Base-by-base conservation (phyloP, 805 yeast species). In the Clavispora phyllophila region DNA sequence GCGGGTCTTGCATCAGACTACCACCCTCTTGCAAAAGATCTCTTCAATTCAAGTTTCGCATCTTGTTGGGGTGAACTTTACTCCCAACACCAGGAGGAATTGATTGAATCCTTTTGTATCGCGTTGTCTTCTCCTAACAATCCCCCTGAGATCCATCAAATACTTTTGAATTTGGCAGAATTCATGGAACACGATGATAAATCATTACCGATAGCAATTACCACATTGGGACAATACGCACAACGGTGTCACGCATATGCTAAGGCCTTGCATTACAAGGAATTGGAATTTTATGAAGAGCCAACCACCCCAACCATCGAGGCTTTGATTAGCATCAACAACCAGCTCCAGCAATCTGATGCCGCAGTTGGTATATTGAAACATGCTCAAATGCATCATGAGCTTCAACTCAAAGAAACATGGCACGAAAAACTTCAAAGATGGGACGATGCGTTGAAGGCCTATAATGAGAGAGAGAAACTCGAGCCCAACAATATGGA, bases 181-280 rank as follows among this genome's bases (percentile, higher is more conserved):
- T 93, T 86, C 57, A 84, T 93, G 93, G 99, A 93, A 58, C 98
- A 91, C 55, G 97, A 91, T 62, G 97, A 89, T 53, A 90, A 89
- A 55, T 86, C 96, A 0, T 72, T 93, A 45, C 97, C 97, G 0
- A 85, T 93, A 34, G 84, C 95, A 26, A 86, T 87, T n/a, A 79
- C 90, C 4, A 86, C 95, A 0, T 68, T 93, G 46, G 96, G 97
- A 3, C 88, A 83, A 52, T 91, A 89, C 58, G 96, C 98, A 3
- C 95, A 87, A 57, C 75, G 93, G 47, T 87, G 96, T 50, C 99
- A 95, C 63, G 98, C 97, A 1, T 95, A 87, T 65, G 99, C 99
- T 3, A 93, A 95, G 57, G 96, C 98, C 0, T 70, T 93, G 45
- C 98, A 95, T 60, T 93, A 93, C 63, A 90, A 91, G 62, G 99